These are phyloP conservation scores for Saccharum spontaneum DNA, from an alignment of 176 grass and related monocot species.

Conservation along the genomic window DNA sequence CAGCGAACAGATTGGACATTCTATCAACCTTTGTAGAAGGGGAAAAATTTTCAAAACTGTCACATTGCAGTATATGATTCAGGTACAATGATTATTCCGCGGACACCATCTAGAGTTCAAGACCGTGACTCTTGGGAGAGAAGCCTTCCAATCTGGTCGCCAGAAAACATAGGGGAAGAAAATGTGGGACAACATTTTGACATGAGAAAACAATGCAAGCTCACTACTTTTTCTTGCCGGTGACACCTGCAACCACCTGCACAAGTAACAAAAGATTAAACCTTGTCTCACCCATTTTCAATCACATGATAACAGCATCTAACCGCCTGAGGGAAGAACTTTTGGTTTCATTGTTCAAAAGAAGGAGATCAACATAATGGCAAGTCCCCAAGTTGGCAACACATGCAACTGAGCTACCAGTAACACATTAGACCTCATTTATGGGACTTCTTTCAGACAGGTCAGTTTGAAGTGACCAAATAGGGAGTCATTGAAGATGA, in stretches of 20 bases:
- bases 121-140: background rate
- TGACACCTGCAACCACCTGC: slow-evolving; percentile 91
- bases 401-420: background rate
- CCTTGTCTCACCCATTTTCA: background rate
- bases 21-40: background rate
- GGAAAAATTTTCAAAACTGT: background rate
- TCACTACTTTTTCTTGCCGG: slow-evolving; percentile 57
- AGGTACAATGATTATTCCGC: slow-evolving; percentile 49
- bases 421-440: background rate
- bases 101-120: background rate
- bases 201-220: background rate
- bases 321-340: background rate
- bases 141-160: background rate
- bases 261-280: background rate
- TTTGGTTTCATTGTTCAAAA: background rate
- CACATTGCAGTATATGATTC: slow-evolving; percentile 21
- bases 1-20: background rate
- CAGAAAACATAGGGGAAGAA: slow-evolving; percentile 28
- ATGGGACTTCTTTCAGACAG: background rate
- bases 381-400: background rate
- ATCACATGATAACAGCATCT: background rate
- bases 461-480: background rate
- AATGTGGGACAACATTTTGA: slow-evolving; percentile 6
- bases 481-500: background rate
- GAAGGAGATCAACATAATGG: background rate